Percentiles rank a stretch among this genome's conserved stretches.
phyloP scores from a whole-genome alignment of 2,329 filamentous ascomycete genomes.

The Alternaria metachromatica region DNA sequence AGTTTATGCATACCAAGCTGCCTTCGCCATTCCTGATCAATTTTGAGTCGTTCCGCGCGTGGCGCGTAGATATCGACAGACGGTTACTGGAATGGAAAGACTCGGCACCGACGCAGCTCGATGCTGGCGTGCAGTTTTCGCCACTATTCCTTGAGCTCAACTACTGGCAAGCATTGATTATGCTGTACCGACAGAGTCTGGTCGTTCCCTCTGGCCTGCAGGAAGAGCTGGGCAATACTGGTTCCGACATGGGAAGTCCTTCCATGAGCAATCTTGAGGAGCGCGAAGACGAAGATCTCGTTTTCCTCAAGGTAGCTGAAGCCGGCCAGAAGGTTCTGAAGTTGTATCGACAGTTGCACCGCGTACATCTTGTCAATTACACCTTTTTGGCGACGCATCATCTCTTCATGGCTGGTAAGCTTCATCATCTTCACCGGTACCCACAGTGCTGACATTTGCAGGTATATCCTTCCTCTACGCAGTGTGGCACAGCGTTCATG shows the following conservation, averaged over 20 bases:
- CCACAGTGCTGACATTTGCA: conserved; percentile 37
- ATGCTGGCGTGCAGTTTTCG: conserved; percentile 88
- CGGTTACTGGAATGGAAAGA: conserved; percentile 87
- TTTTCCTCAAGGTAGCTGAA: conserved; percentile 94
- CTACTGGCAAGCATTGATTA: conserved; percentile 96
- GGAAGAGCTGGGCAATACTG: conserved; percentile 70
- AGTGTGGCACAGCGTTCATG: conserved; percentile 93
- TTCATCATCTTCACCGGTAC: conserved; percentile 8
- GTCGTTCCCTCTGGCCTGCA: conserved; percentile 85
- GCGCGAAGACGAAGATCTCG: conserved; percentile 83
- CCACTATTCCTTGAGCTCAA: conserved; percentile 92
- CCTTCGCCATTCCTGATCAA: conserved; percentile 84
- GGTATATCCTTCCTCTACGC: conserved; percentile 92
- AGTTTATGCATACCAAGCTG: conserved; percentile 78
- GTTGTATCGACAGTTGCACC: conserved; percentile 87
- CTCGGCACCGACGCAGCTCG: conserved; percentile 74
- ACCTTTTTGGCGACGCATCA: conserved; percentile 96
- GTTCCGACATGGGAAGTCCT: conserved; percentile 65
- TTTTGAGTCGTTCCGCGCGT: conserved; percentile 85
- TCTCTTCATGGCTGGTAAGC: conserved; percentile 89
- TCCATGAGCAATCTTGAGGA: conserved; percentile 69
- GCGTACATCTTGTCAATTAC: conserved; percentile 89
- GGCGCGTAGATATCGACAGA: conserved; percentile 86
- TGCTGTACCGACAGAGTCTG: conserved; percentile 91
- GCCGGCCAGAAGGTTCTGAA: conserved; percentile 92